Percentiles rank a stretch among this genome's conserved stretches.
Conservation (phyloP, 2,329 filamentous ascomycete species). For the Aspergillus terreus region DNA sequence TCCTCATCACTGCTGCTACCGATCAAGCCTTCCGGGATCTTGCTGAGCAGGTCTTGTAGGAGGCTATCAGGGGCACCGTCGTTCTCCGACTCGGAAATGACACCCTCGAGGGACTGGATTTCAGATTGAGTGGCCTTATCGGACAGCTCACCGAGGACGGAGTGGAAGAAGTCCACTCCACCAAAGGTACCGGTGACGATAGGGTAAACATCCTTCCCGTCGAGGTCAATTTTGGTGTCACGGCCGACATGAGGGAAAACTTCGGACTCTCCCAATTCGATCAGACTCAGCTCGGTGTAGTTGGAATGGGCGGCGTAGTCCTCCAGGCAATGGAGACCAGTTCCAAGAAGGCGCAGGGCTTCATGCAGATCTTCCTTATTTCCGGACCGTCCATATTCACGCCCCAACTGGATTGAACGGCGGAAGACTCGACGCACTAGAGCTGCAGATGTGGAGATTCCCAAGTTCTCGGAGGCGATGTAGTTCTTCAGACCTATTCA, state of each 20-base stretch:
- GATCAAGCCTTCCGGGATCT: slow-evolving; percentile 77
- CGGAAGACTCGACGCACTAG: slow-evolving; percentile 72
- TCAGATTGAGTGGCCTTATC: slow-evolving; percentile 92
- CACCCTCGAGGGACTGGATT: slow-evolving; percentile 81
- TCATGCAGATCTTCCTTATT: slow-evolving; percentile 80
- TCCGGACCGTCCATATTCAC: slow-evolving; percentile 63
- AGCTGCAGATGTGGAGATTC: slow-evolving; percentile 76
- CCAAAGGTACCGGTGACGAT: slow-evolving; percentile 90
- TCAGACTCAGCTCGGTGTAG: slow-evolving; percentile 82
- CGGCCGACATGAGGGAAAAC: slow-evolving; percentile 86
- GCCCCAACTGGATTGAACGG: slow-evolving; percentile 73
- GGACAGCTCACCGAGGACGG: slow-evolving; percentile 72
- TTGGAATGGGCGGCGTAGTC: slow-evolving; percentile 94
- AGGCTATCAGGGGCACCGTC: slow-evolving; percentile 66
- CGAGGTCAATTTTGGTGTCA: slow-evolving; percentile 65
- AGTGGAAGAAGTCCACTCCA: slow-evolving; percentile 90
- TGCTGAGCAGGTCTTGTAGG: slow-evolving; percentile 73
- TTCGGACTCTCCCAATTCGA: slow-evolving; percentile 75
- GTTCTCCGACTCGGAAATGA: slow-evolving; percentile 61
- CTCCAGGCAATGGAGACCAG: slow-evolving; percentile 84
- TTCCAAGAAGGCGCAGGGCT: slow-evolving; percentile 79
- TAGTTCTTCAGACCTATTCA: slow-evolving; percentile 73
- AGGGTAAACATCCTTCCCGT: slow-evolving; percentile 69
- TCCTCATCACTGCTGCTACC: slow-evolving; percentile 63
- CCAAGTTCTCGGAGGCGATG: slow-evolving; percentile 76